Evolutionary conservation across 2,329 filamentous ascomycete genomes (phyloP).

Genomic region (Alternaria hordeiaustralica): DNA sequence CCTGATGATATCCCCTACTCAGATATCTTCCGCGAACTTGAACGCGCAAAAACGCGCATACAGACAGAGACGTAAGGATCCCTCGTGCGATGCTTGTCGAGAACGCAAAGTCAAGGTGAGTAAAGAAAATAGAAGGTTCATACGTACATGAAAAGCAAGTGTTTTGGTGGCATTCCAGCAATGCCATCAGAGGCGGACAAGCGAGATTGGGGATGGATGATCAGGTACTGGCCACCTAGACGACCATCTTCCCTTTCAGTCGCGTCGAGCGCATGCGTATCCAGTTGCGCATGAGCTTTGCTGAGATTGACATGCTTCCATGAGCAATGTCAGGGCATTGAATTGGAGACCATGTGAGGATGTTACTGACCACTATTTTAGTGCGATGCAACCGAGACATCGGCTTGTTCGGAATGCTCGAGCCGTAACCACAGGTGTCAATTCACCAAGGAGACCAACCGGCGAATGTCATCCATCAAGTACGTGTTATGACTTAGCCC

Average conservation of each 20-base stretch:
- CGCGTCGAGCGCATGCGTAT: not conserved
- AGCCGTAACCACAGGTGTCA: slow-evolving; percentile 97
- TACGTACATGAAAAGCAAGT: not conserved
- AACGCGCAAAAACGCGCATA: slow-evolving; percentile 92
- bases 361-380: slow-evolving; percentile 39
- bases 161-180: not conserved
- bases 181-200: not conserved
- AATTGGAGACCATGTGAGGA: not conserved
- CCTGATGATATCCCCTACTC: slow-evolving; percentile 52
- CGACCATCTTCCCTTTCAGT: not conserved
- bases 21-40: slow-evolving; percentile 57
- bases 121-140: not conserved
- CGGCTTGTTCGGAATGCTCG: slow-evolving; percentile 95
- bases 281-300: not conserved
- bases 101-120: slow-evolving; percentile 74
- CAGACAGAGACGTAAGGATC: slow-evolving; percentile 92
- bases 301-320: not conserved
- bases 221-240: not conserved
- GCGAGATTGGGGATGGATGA: not conserved
- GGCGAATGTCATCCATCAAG: slow-evolving; percentile 99
- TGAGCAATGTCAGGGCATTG: not conserved
- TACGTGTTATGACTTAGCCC: slow-evolving; percentile 45
- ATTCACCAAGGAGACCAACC: slow-evolving; percentile 98
- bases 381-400: slow-evolving; percentile 96
- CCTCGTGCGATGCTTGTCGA: slow-evolving; percentile 95